Percentiles rank a stretch among this genome's conserved stretches.
Evolutionary conservation across 2,329 filamentous ascomycete genomes (phyloP).

Genomic region (Fusarium pseudograminearum): DNA sequence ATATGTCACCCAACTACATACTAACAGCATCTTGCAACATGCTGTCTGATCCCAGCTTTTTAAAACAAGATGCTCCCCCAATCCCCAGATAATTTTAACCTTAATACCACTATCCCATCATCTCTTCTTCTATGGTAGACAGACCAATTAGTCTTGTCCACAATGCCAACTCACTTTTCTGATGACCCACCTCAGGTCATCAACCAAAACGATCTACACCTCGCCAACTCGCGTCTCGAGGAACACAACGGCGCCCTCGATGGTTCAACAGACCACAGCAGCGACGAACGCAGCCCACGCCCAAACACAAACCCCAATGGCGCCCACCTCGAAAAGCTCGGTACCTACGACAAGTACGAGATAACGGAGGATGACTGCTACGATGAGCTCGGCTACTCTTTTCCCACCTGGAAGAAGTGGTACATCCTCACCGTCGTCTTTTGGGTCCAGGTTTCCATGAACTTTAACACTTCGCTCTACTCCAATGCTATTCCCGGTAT

Average conservation of each 20-base stretch:
- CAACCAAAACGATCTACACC: conserved; percentile 51
- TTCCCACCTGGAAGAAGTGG: conserved; percentile 75
- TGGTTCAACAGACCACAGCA: conserved; percentile 31
- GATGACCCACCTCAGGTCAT: conserved; percentile 56
- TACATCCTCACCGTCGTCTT: conserved; percentile 79
- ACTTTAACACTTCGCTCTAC: conserved; percentile 81
- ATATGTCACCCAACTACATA: conserved; percentile 4
- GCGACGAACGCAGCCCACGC: conserved; percentile 20
- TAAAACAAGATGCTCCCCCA: conserved; percentile 24
- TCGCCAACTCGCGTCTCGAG: conserved; percentile 53
- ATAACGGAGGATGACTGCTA: conserved; percentile 72
- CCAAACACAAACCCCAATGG: conserved; percentile 57
- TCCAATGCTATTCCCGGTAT: conserved; percentile 77
- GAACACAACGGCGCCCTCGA: conserved; percentile 43
- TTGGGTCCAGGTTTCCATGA: conserved; percentile 80
- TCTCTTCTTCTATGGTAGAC: not conserved
- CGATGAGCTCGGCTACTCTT: conserved; percentile 73
- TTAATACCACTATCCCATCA: not conserved
- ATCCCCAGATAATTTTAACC: not conserved
- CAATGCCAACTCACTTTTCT: conserved; percentile 52
- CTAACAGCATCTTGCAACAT: not conserved
- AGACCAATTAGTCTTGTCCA: not conserved
- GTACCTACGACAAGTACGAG: conserved; percentile 58
- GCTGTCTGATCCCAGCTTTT: not conserved
- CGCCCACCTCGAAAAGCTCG: conserved; percentile 52